Evolutionary conservation across 352 stramenopile species (phyloP), one percentile per base, ranked within the genome.

Genomic region (Pythium rishiriense): DNA sequence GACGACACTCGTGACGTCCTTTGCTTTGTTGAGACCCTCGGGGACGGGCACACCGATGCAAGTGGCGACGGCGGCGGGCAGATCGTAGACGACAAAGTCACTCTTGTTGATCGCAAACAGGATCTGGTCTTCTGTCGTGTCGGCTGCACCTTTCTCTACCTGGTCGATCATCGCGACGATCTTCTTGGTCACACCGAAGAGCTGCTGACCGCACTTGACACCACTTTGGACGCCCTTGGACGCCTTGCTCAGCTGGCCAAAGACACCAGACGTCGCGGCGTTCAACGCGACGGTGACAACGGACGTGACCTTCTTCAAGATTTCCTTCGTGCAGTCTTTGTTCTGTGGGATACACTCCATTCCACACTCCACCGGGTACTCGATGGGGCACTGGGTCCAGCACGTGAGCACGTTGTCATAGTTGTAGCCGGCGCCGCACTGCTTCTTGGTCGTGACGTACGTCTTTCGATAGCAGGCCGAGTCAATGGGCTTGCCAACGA

Each of bases 281-380:
- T 71, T 74, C 21, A 87, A 50, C 19, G 72, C 71, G 7, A 72
- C 68, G 49, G 72, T 75, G 2, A 66, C 73, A 8, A 87, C 75
- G 19, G 75, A 67, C 2, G 54, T 63, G n/a, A 83, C 69, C 62
- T 84, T 81, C 37, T 50, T 62, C 37, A 75, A 19, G n/a, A 87
- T 68, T 52, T 74, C 73, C n/a, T 81, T 68, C 19, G 69, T 69
- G 52, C 75, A 88, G 58, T 86, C 76, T 24, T 75, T 67, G 60
- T 85, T 88, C 59, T 85, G 75, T n/a, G 73, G 79, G 43, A 88
- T 71, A 37, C 78, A 89, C 45, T 87, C 76, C 62, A 82, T 56
- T n/a, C 62, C 76, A 41, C 80, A 89, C n/a, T 72, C 50, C 2
- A 88, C 70, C 2, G 79, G 79, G 65, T 83, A 88, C 28, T 81